Conservation (phyloP, 2,329 filamentous ascomycete genomes). For the Sphaerulina musiva region DNA sequence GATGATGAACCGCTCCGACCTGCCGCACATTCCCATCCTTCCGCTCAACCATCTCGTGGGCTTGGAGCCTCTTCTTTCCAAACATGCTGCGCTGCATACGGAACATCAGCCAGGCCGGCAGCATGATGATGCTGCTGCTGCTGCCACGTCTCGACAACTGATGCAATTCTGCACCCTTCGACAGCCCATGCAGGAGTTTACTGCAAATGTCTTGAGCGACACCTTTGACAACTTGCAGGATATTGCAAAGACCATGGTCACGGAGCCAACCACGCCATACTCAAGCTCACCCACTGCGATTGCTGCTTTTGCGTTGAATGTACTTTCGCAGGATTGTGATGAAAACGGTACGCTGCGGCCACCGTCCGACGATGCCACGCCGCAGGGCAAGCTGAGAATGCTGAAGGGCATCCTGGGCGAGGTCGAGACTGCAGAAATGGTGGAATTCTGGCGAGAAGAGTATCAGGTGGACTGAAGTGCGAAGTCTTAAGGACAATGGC, state of each 20-base stretch:
- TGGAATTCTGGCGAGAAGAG: slow-evolving; percentile 37
- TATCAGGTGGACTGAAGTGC: slow-evolving; percentile 11
- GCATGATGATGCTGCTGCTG: background rate
- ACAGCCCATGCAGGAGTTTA: slow-evolving; percentile 3
- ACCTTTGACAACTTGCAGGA: slow-evolving; percentile 7
- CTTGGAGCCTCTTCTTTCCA: slow-evolving; percentile 24
- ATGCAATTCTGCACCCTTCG: slow-evolving; percentile 6
- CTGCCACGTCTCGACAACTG: slow-evolving; percentile 1
- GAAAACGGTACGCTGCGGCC: slow-evolving; percentile 22
- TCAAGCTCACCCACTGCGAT: slow-evolving; percentile 12
- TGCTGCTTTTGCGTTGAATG: slow-evolving; percentile 8
- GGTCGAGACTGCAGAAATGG: slow-evolving; percentile 28
- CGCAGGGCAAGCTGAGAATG: slow-evolving; percentile 19
- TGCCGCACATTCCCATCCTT: slow-evolving; percentile 26
- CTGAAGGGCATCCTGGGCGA: slow-evolving; percentile 34
- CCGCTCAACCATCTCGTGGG: slow-evolving; percentile 21
- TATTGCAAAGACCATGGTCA: slow-evolving; percentile 6
- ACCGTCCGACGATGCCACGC: slow-evolving; percentile 18
- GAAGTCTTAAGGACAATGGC: background rate
- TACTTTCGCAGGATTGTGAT: slow-evolving; percentile 13
- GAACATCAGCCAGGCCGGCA: background rate
- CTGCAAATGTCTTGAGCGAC: slow-evolving; percentile 8
- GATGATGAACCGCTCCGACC: slow-evolving; percentile 18
- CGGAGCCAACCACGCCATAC: background rate
- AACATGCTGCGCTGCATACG: slow-evolving; percentile 3